Conservation (phyloP, 192 early-diverging fungal genomes). For the Coemansia sp. region DNA sequence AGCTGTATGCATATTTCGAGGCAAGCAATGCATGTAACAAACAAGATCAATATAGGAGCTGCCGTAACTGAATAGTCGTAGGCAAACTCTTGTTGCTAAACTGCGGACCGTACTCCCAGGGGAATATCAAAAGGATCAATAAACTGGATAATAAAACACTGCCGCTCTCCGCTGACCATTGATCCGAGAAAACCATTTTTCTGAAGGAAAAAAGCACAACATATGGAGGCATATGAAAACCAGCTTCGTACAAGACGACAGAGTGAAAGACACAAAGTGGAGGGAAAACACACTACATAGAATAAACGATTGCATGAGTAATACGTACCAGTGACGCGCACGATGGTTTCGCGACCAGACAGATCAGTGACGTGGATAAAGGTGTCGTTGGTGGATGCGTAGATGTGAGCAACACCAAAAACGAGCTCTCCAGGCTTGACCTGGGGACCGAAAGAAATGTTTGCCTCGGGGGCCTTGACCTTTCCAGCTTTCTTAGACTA, state of each 20-base stretch:
- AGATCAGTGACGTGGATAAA: constrained; percentile 99
- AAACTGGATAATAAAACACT: not conserved
- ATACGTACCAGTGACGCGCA: constrained; percentile 92
- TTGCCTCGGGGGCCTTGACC: constrained; percentile 77
- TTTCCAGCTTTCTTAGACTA: constrained; percentile 76
- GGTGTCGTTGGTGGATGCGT: constrained; percentile 99
- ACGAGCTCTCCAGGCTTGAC: constrained; percentile 97
- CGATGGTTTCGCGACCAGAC: constrained; percentile 98
- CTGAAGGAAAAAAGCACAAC: not conserved
- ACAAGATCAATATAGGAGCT: constrained; percentile 1
- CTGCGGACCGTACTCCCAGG: constrained; percentile 45
- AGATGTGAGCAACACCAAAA: constrained; percentile 99
- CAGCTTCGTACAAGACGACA: not conserved
- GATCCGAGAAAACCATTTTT: not conserved
- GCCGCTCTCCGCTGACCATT: constrained; percentile 13
- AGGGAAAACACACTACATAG: too few relatives aligned
- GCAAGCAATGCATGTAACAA: too few relatives aligned
- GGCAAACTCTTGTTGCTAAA: constrained; percentile 9
- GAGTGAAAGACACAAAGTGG: not conserved
- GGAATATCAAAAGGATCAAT: constrained; percentile 50
- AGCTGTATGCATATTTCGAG: too few relatives aligned
- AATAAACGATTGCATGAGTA: not conserved
- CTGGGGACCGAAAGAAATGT: constrained; percentile 94
- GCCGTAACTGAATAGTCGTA: not conserved
- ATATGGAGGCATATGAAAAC: not conserved